Base-by-base conservation (phyloP, 306 rosid genomes). In the Begonia peltatifolia region DNA sequence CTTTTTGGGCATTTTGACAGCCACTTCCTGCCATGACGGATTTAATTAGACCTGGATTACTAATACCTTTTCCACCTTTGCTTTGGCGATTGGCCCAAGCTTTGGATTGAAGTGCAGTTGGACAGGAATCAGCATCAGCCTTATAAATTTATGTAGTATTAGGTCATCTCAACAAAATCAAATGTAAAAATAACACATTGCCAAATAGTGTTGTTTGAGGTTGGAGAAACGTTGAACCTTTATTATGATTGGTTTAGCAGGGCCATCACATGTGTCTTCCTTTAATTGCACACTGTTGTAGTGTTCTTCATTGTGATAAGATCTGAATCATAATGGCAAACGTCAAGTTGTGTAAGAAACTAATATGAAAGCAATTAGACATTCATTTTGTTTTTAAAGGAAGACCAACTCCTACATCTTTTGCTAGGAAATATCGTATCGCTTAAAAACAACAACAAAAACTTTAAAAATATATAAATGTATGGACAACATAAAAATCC, bases 251-350 rank as follows among this genome's bases (percentile, higher is more conserved):
- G 80, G 63, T 76, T 70, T 76, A 46, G 87, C 87, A 54, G 92
- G 81, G 22, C 95, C 87, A 70, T 67, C 77, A 60, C 78, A 67
- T 42, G 83, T 74, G 68, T 85, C 95, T 70, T 77, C 84, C 77
- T 76, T 82, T 62, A 56, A 57, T 47, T 87, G 77, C 67, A 85
- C 83, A 67, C 92, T 85, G 59, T 85, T 82, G 54, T 85, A 85
- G 73, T 85, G 95, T 66, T 85, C 95, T 25, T 77, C 87, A 44
- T 85, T 87, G 16, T 85, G 95, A 71, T 85, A 82, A 57, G 87
- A 85, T 60, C 92, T 85, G 38, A 30, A 30, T 30, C 38, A 30
- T 1, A 30, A 30, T 30, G 38, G 38, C 38, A 30, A 30, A 7
- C 38, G 8, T 30, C 38, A 30, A 25, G 35, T 25, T 25, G 35